phyloP scores from a whole-genome alignment of 495 filamentous ascomycete genomes.

The Hypomontagnella monticulosa region DNA sequence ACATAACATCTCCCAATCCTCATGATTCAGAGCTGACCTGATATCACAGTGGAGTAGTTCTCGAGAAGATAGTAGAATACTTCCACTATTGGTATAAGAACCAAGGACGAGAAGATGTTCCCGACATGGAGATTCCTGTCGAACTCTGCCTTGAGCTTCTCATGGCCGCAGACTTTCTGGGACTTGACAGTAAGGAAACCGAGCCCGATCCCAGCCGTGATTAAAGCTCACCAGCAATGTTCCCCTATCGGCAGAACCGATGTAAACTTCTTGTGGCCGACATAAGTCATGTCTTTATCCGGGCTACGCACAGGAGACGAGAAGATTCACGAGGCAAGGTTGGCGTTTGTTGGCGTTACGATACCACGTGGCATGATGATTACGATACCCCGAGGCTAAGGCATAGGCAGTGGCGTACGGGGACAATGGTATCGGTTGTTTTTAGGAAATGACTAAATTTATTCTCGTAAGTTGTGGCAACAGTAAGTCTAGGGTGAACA shows the following conservation, averaged over 20 bases:
- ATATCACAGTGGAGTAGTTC: slow-evolving; percentile 72
- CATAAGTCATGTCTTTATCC: not conserved
- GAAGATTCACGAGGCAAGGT: not conserved
- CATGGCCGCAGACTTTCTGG: slow-evolving; percentile 79
- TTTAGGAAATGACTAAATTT: not conserved
- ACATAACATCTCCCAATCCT: not conserved
- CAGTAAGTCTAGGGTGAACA: slow-evolving; percentile 5
- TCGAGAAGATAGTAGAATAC: slow-evolving; percentile 93
- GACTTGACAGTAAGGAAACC: slow-evolving; percentile 51
- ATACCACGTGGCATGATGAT: slow-evolving; percentile 28
- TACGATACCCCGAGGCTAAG: slow-evolving; percentile 7
- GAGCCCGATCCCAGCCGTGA: not conserved
- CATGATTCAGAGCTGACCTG: slow-evolving; percentile 17
- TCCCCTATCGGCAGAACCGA: slow-evolving; percentile 31
- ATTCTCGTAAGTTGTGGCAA: not conserved
- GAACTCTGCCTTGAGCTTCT: slow-evolving; percentile 83
- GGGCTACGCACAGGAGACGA: not conserved
- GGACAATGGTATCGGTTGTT: not conserved
- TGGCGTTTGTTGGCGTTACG: slow-evolving; percentile 29
- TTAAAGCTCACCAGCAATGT: slow-evolving; percentile 7
- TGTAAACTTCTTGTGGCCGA: not conserved
- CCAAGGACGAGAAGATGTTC: slow-evolving; percentile 76
- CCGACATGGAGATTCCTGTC: slow-evolving; percentile 86
- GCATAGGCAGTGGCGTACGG: not conserved
- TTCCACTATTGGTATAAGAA: slow-evolving; percentile 89